Percentiles rank a stretch among this genome's conserved stretches.
Evolutionary conservation across 2,329 filamentous ascomycete genomes (phyloP).

Genomic region (Aspergillus candidus): DNA sequence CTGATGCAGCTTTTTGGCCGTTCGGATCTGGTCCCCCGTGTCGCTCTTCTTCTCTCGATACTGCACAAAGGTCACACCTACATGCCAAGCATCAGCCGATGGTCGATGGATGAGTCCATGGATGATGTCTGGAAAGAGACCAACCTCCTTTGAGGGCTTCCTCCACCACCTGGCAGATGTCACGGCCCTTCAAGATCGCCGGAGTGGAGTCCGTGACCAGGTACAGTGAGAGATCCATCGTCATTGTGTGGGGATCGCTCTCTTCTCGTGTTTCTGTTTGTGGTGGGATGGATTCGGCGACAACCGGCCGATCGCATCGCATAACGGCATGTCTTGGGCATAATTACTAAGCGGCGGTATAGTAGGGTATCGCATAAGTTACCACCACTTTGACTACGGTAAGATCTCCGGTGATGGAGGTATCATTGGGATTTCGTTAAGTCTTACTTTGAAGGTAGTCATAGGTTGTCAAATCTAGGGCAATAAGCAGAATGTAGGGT

Average conservation of each 20-base stretch:
- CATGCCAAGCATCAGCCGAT: conserved; percentile 17
- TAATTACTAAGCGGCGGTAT: no score
- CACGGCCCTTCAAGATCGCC: conserved; percentile 65
- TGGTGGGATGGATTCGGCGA: conserved; percentile 11
- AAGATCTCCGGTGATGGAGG: no score
- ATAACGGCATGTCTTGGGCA: no score
- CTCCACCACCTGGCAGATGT: conserved; percentile 68
- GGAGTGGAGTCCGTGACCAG: conserved; percentile 91
- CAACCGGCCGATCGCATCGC: conserved; percentile 7
- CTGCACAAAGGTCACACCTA: conserved; percentile 74
- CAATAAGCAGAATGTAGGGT: no score
- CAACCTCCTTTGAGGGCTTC: conserved; percentile 66
- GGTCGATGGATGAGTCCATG: no score
- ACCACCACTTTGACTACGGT: no score
- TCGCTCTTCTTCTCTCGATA: conserved; percentile 83
- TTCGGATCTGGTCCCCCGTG: conserved; percentile 64
- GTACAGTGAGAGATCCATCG: conserved; percentile 74
- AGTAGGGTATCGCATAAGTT: no score
- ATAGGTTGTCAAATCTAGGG: no score
- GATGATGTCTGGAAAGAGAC: neutral
- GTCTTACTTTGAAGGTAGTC: no score
- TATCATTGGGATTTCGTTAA: no score
- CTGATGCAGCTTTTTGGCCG: conserved; percentile 63
- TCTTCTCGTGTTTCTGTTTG: conserved; percentile 14
- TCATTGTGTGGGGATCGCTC: conserved; percentile 17